Conservation (phyloP, 1,139 yeast genomes). For the Pneumocystis murina region DNA sequence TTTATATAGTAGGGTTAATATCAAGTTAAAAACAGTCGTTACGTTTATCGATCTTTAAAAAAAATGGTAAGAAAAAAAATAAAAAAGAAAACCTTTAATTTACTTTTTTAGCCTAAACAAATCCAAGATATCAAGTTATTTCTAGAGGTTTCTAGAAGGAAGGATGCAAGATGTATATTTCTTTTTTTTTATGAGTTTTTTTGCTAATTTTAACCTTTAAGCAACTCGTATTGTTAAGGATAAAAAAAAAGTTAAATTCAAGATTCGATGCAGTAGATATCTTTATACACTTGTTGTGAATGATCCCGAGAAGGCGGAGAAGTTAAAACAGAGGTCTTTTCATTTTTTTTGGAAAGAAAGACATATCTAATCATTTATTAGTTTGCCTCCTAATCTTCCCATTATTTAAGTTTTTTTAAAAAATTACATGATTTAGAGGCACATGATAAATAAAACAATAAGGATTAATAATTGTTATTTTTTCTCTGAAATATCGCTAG, state of each 20-base stretch:
- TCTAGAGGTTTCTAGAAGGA: constrained; percentile 89
- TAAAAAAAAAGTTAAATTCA: constrained; percentile 95
- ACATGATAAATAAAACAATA: not conserved
- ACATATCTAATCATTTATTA: not conserved
- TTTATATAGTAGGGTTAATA: too few relatives aligned
- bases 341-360: not conserved
- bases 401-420: not conserved
- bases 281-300: constrained; percentile 91
- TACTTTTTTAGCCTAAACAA: constrained; percentile 11
- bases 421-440: not conserved
- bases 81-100: not conserved
- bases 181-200: not conserved
- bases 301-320: constrained; percentile 96
- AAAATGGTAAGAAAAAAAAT: not conserved
- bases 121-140: constrained; percentile 81
- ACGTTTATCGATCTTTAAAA: not conserved
- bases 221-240: constrained; percentile 82
- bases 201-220: constrained; percentile 21
- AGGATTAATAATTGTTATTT: not conserved
- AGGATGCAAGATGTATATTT: constrained; percentile 52
- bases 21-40: too few relatives aligned
- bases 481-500: not conserved
- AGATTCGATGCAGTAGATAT: constrained; percentile 92
- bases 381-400: not conserved
- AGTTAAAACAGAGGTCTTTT: constrained; percentile 55